Evolutionary conservation across 2,329 filamentous ascomycete genomes (phyloP).

Genomic region (Reticulascus tulasneorum): DNA sequence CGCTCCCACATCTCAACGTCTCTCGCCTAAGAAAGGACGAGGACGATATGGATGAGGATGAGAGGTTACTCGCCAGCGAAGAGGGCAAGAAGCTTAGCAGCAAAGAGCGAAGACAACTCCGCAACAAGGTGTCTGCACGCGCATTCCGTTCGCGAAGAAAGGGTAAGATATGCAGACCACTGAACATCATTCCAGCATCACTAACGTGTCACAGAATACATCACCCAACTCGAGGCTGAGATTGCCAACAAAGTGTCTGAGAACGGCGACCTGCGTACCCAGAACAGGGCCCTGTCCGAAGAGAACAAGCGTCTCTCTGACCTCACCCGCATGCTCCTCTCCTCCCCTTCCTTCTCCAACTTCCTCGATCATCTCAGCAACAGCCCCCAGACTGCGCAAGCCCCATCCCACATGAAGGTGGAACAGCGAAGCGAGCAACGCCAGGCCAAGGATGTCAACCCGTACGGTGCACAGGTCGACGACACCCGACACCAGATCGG

Average conservation of each 20-base stretch:
- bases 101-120: slow-evolving; percentile 93
- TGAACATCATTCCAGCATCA: slow-evolving; percentile 6
- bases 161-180: no score
- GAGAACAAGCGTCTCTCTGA: slow-evolving; percentile 80
- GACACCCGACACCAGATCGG: slow-evolving; percentile 64
- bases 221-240: slow-evolving; percentile 87
- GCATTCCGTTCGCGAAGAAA: slow-evolving; percentile 98
- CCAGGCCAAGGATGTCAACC: slow-evolving; percentile 63
- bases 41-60: slow-evolving; percentile 98
- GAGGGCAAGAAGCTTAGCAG: slow-evolving; percentile 99
- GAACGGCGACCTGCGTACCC: slow-evolving; percentile 71
- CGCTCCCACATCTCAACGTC: slow-evolving; percentile 57
- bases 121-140: slow-evolving; percentile 97
- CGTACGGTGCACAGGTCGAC: slow-evolving; percentile 52
- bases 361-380: slow-evolving; percentile 69
- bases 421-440: slow-evolving; percentile 14
- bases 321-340: slow-evolving; percentile 75
- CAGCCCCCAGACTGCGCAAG: slow-evolving; percentile 46
- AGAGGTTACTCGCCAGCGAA: slow-evolving; percentile 88
- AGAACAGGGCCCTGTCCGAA: slow-evolving; percentile 78
- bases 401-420: slow-evolving; percentile 31
- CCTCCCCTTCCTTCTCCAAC: slow-evolving; percentile 76
- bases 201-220: slow-evolving; percentile 71
- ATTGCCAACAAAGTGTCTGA: slow-evolving; percentile 81
- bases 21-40: slow-evolving; percentile 84